These are phyloP conservation scores for Cladosporium sp. DNA, from an alignment of 2,329 filamentous ascomycete species.

Conservation along the genomic window DNA sequence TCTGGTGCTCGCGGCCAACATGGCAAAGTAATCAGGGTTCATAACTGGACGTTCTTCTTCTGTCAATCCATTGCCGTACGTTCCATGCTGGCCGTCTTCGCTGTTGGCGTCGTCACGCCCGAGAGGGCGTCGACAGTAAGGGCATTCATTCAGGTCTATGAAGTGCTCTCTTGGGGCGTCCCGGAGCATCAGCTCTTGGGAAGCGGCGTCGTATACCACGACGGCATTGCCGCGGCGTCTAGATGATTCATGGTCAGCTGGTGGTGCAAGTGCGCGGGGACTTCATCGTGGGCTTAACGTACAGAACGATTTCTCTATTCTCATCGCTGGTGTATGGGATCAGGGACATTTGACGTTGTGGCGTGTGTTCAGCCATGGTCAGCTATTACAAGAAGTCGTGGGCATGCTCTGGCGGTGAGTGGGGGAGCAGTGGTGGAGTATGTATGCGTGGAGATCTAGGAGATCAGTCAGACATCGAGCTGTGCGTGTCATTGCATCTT, in stretches of 20 bases:
- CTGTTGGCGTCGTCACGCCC: conserved; percentile 23
- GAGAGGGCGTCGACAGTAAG: conserved; percentile 79
- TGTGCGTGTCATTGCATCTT: background rate
- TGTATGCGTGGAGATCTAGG: conserved; percentile 1
- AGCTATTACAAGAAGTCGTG: background rate
- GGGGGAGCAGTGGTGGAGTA: background rate
- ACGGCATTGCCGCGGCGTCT: conserved; percentile 91
- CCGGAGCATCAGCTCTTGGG: conserved; percentile 78
- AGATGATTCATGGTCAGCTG: background rate
- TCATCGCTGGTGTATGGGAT: conserved; percentile 71
- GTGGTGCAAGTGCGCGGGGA: background rate
- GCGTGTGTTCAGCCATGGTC: conserved; percentile 30
- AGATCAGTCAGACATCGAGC: background rate
- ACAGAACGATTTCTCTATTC: conserved; percentile 73
- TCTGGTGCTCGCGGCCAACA: conserved; percentile 61
- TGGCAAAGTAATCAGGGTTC: conserved; percentile 89
- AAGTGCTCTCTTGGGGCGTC: conserved; percentile 48
- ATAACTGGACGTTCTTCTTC: conserved; percentile 53
- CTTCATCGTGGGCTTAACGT: conserved; percentile 37
- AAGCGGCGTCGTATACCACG: conserved; percentile 82
- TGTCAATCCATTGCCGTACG: background rate
- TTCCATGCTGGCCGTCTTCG: conserved; percentile 34
- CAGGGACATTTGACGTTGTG: conserved; percentile 55
- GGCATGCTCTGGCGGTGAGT: conserved; percentile 11
- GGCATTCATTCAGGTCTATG: conserved; percentile 67